These are phyloP conservation scores for Gastrolobium villosum DNA, from an alignment of 306 rosid species.

Conservation along the genomic window DNA sequence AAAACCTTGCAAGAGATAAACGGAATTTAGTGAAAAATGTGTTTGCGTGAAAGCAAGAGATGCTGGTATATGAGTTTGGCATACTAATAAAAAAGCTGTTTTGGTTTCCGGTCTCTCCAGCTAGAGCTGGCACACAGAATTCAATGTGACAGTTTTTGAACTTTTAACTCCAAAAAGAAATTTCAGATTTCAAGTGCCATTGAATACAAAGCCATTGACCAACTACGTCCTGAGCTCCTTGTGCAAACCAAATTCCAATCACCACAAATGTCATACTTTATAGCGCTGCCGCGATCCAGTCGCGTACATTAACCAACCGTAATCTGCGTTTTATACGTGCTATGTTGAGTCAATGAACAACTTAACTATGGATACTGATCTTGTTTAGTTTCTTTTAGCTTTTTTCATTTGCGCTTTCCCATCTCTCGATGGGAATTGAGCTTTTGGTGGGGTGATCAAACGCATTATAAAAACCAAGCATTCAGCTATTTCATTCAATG, in stretches of 20 bases:
- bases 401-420: background rate
- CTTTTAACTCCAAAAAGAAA: background rate
- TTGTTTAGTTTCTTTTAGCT: too few relatives aligned
- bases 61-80: background rate
- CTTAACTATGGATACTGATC: too few relatives aligned
- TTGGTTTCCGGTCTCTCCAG: background rate
- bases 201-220: background rate
- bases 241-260: background rate
- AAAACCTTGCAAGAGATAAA: background rate
- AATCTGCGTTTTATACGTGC: background rate
- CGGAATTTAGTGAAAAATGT: background rate
- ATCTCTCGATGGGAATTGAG: background rate
- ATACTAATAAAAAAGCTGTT: background rate
- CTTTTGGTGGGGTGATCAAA: background rate
- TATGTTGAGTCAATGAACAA: too few relatives aligned
- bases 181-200: background rate
- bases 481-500: background rate
- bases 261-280: background rate
- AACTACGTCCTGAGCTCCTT: background rate
- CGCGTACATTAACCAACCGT: background rate
- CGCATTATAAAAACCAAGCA: background rate
- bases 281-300: background rate
- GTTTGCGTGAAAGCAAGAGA: background rate
- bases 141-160: background rate
- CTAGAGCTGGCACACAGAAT: background rate